Evolutionary conservation across 129 eudicot genomes (phyloP).

Genomic region (Silybum marianum): DNA sequence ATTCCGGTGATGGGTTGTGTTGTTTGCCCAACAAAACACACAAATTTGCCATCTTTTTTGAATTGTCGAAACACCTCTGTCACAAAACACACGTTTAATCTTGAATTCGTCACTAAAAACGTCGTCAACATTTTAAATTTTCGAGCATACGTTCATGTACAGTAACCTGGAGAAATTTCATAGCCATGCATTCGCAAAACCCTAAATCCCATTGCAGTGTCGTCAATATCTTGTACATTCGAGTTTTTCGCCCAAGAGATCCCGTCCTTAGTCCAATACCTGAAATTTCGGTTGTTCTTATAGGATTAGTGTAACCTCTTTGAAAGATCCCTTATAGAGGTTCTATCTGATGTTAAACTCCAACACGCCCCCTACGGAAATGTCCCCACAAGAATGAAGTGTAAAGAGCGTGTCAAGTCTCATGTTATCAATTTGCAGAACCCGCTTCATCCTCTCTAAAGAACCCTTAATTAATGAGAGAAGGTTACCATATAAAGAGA

Average conservation of each 20-base stretch:
- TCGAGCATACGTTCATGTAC: background rate
- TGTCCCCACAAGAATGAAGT: too few relatives aligned
- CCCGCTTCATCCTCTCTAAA: too few relatives aligned
- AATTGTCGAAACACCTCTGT: conserved; percentile 56
- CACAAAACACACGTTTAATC: background rate
- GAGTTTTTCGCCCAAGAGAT: conserved; percentile 36
- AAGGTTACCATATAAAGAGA: too few relatives aligned
- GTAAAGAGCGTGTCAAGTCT: too few relatives aligned
- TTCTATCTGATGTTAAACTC: too few relatives aligned
- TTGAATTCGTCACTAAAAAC: background rate
- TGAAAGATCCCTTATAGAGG: too few relatives aligned
- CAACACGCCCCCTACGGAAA: too few relatives aligned
- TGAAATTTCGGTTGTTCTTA: background rate
- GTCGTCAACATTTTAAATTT: background rate
- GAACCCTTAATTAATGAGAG: too few relatives aligned
- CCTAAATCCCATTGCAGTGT: conserved; percentile 48
- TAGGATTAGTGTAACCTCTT: too few relatives aligned
- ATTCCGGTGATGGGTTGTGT: conserved; percentile 68
- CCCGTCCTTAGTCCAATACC: conserved; percentile 45
- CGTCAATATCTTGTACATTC: conserved; percentile 34
- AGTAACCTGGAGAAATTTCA: conserved; percentile 54
- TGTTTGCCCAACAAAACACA: conserved; percentile 47
- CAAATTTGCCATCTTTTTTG: background rate
- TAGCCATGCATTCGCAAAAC: conserved; percentile 68
- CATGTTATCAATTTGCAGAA: too few relatives aligned